phyloP scores from a whole-genome alignment of 2,329 filamentous ascomycete species.

The Aspergillus fumigatus region DNA sequence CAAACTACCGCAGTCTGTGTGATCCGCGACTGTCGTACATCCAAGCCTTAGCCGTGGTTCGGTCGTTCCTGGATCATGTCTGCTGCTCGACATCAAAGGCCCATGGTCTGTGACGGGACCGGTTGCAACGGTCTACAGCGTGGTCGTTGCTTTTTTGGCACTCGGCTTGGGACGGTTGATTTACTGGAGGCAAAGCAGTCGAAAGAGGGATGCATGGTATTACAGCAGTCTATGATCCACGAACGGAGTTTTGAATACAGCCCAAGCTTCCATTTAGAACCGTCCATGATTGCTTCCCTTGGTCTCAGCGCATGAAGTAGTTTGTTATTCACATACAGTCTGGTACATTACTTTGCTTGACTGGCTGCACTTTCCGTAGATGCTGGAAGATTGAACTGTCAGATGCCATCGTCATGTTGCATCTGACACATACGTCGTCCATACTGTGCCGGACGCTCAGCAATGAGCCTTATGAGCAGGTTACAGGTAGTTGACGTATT shows the following conservation, averaged over 20 bases:
- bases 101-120: neutral
- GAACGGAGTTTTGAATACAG: no score
- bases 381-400: no score
- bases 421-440: no score
- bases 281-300: neutral
- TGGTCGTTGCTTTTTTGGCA: neutral
- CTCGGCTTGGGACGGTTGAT: neutral
- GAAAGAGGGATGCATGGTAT: neutral
- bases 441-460: no score
- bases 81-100: neutral
- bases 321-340: no score
- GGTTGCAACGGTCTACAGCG: neutral
- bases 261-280: neutral
- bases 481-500: no score
- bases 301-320: no score
- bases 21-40: slow-evolving; percentile 63
- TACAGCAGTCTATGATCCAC: neutral
- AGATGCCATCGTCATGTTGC: no score
- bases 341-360: no score
- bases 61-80: slow-evolving; percentile 1
- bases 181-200: neutral
- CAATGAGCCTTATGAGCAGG: no score
- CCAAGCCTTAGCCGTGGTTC: slow-evolving; percentile 1
- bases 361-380: no score
- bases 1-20: slow-evolving; percentile 54